Evolutionary conservation across 1,284 basidiomycete genomes (phyloP), one percentile per base, ranked within the genome.

Genomic region (Cryptococcus hybrid): DNA sequence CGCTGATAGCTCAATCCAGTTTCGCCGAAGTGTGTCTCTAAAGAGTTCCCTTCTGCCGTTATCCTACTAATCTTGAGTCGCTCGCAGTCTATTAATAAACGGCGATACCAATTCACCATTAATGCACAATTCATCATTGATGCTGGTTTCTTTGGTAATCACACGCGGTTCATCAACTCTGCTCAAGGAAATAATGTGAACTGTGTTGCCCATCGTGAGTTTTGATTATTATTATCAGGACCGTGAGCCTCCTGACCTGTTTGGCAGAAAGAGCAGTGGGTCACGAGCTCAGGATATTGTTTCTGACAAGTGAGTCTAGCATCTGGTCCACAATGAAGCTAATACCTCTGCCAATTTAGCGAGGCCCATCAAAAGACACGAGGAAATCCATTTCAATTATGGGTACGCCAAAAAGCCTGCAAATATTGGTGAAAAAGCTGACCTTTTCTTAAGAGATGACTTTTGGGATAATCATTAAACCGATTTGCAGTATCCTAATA

Each of bases 301-400:
- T 51, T n/a, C 18, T n/a, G 37, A 37, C 30, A 44, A 24, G 48
- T 39, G 40, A 38, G n/a, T 39, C 12, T 30, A 24, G 18, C n/a
- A 30, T 12, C 7, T 30, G 18, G 30, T 35, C 24, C 24, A 24
- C 24, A 24, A 24, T 24, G 18, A 46, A 15, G 13, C 11, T 12
- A 24, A 35, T 34, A 2, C 12, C 36, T 34, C 36, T 36, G 6
- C 4, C 38, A 36, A 24, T 9, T 36, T 36, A 66, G 62, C 54
- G 9, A 51, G 61, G 7, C 24, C 30, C 8, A 58, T 66, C 39
- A 56, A 56, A 30, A 38, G 47, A 9, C 39, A 56, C 15, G 63
- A 66, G 43, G 65, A 66, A 42, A 37, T 64, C 2, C 34, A 56
- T 30, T 61, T 66, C 52, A 48, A 61, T 48, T 64, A 64, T 42